Evolutionary conservation across 352 stramenopile genomes (phyloP).

Genomic region (Saprolegnia diclina): DNA sequence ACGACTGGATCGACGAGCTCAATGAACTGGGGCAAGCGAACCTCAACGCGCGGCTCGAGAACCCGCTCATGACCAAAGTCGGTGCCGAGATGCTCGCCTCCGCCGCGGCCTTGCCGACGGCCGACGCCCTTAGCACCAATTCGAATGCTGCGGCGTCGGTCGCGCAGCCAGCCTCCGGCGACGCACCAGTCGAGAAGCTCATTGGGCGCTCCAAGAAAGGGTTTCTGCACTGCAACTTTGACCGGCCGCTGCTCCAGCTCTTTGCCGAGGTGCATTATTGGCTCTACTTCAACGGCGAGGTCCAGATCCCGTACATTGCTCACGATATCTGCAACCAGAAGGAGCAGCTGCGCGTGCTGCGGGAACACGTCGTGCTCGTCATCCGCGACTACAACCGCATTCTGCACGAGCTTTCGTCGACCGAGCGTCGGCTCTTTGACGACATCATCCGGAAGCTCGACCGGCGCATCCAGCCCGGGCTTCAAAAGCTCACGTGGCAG

Average conservation of each 20-base stretch:
- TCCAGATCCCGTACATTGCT: slow-evolving; percentile 92
- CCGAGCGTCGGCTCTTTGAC: slow-evolving; percentile 89
- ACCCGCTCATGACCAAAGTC: slow-evolving; percentile 81
- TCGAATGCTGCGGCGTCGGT: not conserved
- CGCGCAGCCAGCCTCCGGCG: slow-evolving; percentile 27
- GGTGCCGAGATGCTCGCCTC: slow-evolving; percentile 20
- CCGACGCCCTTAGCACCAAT: not conserved
- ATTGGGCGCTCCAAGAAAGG: slow-evolving; percentile 74
- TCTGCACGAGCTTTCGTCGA: slow-evolving; percentile 83
- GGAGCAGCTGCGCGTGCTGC: slow-evolving; percentile 84
- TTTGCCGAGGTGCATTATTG: slow-evolving; percentile 91
- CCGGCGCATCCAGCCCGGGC: slow-evolving; percentile 85
- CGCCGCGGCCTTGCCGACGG: not conserved
- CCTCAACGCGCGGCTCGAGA: slow-evolving; percentile 74
- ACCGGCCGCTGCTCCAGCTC: slow-evolving; percentile 86
- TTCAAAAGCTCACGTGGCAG: slow-evolving; percentile 92
- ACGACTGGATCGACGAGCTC: slow-evolving; percentile 87
- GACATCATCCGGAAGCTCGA: slow-evolving; percentile 94
- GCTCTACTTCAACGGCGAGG: slow-evolving; percentile 89
- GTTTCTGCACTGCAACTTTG: slow-evolving; percentile 93
- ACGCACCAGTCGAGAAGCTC: slow-evolving; percentile 42
- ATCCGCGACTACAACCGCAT: slow-evolving; percentile 95
- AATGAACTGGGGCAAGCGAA: slow-evolving; percentile 72
- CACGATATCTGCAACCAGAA: slow-evolving; percentile 94
- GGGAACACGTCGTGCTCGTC: slow-evolving; percentile 93